Percentiles rank a stretch among this genome's conserved stretches.
Evolutionary conservation across 163 green algal genomes (phyloP).

Genomic region (Scenedesmus sp.): DNA sequence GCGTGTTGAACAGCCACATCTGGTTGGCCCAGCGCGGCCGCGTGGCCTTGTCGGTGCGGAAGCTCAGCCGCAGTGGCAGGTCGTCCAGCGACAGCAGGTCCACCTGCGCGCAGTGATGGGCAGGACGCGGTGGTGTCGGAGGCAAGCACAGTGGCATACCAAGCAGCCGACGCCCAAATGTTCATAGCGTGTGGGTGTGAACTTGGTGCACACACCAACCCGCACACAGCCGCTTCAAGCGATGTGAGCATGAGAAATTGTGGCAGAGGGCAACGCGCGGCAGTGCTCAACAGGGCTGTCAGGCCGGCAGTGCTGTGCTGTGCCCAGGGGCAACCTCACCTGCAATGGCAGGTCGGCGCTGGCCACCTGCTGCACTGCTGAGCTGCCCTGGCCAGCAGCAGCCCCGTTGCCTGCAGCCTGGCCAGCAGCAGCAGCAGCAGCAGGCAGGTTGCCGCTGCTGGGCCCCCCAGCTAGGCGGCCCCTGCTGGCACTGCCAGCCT

Average conservation of each 20-base stretch:
- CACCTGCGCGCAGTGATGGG: conserved; percentile 49
- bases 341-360: conserved; percentile 49
- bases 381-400: not conserved
- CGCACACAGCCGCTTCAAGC: too few species aligned
- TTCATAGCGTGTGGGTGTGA: too few species aligned
- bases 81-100: conserved; percentile 68
- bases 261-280: too few species aligned
- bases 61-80: conserved; percentile 60
- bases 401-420: not conserved
- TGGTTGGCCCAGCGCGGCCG: conserved; percentile 59
- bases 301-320: not conserved
- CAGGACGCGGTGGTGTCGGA: not conserved
- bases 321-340: not conserved
- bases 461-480: not conserved
- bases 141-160: not conserved
- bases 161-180: too few species aligned
- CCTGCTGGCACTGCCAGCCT: not conserved
- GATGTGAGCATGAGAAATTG: too few species aligned
- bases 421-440: not conserved
- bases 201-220: too few species aligned
- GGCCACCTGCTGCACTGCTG: conserved; percentile 44
- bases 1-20: conserved; percentile 55
- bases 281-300: too few species aligned
- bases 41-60: conserved; percentile 58
- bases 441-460: conserved; percentile 17